Base-by-base conservation (phyloP, 805 yeast genomes). In the Cyberlindnera misumaiensis region DNA sequence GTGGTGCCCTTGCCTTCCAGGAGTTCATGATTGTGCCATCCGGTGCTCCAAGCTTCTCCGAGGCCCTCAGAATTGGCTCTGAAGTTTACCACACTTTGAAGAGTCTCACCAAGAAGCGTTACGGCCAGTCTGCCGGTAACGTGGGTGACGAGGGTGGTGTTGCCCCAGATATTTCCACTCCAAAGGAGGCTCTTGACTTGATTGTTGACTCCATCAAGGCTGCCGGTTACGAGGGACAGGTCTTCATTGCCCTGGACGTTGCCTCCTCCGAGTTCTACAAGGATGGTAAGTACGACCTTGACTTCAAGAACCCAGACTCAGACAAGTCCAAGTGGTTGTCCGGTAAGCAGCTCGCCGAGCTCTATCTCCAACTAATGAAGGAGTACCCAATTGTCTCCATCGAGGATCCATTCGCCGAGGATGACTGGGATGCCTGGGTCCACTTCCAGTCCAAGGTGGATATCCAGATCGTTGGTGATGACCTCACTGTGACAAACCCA, bases 141-240 rank as follows among this genome's bases (percentile, higher is more conserved):
- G 98, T 90, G 65, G 98, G 98, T 80, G 98, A 90, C 72, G 98
- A 90, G 79, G 98, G 98, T 83, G 98, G 98, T 81, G 96, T 90
- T 75, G 98, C 98, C 60, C 98, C 98, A 70, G 86, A 88, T 70
- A 81, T 93, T 55, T 77, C 83, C 54, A 78, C 96, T 58, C 90
- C 98, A 64, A 85, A 79, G 70, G 97, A 90, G 80, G 98, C 97
- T 58, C 75, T 90, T 54, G 97, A 93, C 75, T 81, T 90, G 68
- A 87, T 90, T 67, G 75, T 78, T 56, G 82, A 69, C 53, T 87
- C 98, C 63, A 90, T 93, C 66, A 85, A 80, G 65, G 68, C 72
- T 56, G 96, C 98, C 56, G 98, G 98, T 64, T 89, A 90, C 83
- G 82, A 80, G 51, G 97, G 96, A 67, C 70, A 78, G 73, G 80